Conservation (phyloP, 2,329 filamentous ascomycete genomes). For the Ophiostoma perfectum region DNA sequence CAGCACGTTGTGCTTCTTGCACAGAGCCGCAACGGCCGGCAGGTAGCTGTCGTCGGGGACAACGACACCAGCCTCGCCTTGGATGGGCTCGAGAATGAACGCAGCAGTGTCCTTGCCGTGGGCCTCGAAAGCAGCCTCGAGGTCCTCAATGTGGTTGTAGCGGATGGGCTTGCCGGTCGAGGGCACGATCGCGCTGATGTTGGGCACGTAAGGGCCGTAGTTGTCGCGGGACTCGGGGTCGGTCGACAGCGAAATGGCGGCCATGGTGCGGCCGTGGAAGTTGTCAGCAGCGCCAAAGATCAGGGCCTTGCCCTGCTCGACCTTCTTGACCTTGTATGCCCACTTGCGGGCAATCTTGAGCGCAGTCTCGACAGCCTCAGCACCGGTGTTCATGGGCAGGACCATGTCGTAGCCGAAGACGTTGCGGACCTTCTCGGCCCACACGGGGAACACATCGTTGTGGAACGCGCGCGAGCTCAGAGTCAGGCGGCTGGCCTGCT, state of each 20-base stretch:
- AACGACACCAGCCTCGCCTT: conserved; percentile 94
- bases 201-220: conserved; percentile 92
- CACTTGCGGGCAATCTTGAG: conserved; percentile 96
- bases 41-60: conserved; percentile 91
- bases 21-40: conserved; percentile 70
- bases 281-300: conserved; percentile 84
- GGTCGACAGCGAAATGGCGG: conserved; percentile 88
- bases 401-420: conserved; percentile 98
- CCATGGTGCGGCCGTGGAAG: conserved; percentile 97
- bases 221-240: conserved; percentile 94
- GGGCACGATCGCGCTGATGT: conserved; percentile 72
- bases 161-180: conserved; percentile 70
- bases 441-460: conserved; percentile 96
- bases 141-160: conserved; percentile 78
- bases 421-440: conserved; percentile 83
- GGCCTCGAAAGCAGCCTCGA: conserved; percentile 71
- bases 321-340: conserved; percentile 94
- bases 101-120: conserved; percentile 83
- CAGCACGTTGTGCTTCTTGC: conserved; percentile 91
- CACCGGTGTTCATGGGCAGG: conserved; percentile 95
- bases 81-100: conserved; percentile 92
- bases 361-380: conserved; percentile 91
- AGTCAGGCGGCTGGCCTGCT: conserved; percentile 84
- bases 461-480: conserved; percentile 93
- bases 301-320: conserved; percentile 75